Percentiles rank a stretch among this genome's conserved stretches.
Conservation (phyloP, 306 rosid genomes). For the Argentina anserina region DNA sequence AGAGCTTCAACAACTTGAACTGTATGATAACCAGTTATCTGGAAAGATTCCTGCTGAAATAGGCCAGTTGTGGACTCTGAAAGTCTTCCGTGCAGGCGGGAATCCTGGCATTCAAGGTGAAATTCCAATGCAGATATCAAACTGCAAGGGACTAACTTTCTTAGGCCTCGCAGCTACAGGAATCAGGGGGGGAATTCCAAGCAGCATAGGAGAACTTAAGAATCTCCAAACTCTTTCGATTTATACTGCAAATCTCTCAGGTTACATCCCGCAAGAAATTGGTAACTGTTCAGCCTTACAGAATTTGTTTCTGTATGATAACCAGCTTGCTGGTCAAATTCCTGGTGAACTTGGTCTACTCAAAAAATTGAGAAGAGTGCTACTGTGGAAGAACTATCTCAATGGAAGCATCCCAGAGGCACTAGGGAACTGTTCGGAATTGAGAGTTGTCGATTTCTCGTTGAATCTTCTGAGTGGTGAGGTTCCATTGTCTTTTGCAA, state of each 20-base stretch:
- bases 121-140: constrained; percentile 80
- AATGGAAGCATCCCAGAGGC: constrained; percentile 58
- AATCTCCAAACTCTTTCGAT: constrained; percentile 73
- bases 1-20: constrained; percentile 55
- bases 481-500: constrained; percentile 53
- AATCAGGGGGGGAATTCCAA: constrained; percentile 72
- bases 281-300: constrained; percentile 71
- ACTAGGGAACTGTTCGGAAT: constrained; percentile 64
- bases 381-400: constrained; percentile 83
- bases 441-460: constrained; percentile 74
- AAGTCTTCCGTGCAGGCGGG: constrained; percentile 75
- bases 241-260: constrained; percentile 78
- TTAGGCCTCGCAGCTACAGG: constrained; percentile 88
- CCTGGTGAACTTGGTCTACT: constrained; percentile 61
- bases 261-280: constrained; percentile 75
- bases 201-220: constrained; percentile 62
- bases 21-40: constrained; percentile 73
- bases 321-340: constrained; percentile 72
- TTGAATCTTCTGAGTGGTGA: constrained; percentile 71
- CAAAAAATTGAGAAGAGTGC: constrained; percentile 59
- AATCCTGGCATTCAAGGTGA: constrained; percentile 67
- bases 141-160: constrained; percentile 57
- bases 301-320: constrained; percentile 75
- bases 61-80: constrained; percentile 51
- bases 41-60: constrained; percentile 75